Evolutionary conservation across 768 basidiomycete genomes (phyloP), one percentile per base, ranked within the genome.

Genomic region (Lactarius psammicola): DNA sequence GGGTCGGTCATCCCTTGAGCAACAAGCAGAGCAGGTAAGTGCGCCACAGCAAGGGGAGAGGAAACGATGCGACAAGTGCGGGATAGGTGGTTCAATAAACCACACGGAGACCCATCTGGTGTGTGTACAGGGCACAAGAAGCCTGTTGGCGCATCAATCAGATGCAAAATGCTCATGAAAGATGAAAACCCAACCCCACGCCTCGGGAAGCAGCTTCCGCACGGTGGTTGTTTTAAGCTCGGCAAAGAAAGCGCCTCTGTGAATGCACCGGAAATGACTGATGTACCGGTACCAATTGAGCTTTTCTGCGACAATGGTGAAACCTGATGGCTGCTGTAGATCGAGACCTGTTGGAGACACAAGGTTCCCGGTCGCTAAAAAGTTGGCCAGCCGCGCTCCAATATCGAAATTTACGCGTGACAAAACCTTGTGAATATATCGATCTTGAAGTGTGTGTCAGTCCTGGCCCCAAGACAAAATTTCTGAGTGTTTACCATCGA

Each of bases 61-160:
- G 95, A 96, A 70, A 94, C 83, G 69, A 99, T 90, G 65, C 93
- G 90, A 78, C 97, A 99, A 17, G 91, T 89, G 71, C 94, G 87
- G 33, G 95, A 92, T 44, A 99, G 84, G 75, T 99, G 97, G 78
- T 98, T 99, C 63, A 99, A 86, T 17, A 99, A 85, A 76, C 97
- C 97, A 76, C 97, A 99, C 11, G 97, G 97, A 15, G 95, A 85
- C 70, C 97, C 97, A 81, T 99, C 97, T 23, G 97, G 97, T 1
- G 97, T 99, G 74, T 99, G 97, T 20, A 99, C 97, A 26, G 97
- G 97, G 73, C 97, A 99, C 10, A 99, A 78, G 80, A 99, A 99
- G 58, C 95, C 94, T 95, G 42, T 38, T 46, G 28, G 63, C 61
- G 56, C 31, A 46, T 72, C 26, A 70, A 69, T 62, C 53, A 23